phyloP scores from a whole-genome alignment of 306 rosid genomes.

The Prunus salicina region DNA sequence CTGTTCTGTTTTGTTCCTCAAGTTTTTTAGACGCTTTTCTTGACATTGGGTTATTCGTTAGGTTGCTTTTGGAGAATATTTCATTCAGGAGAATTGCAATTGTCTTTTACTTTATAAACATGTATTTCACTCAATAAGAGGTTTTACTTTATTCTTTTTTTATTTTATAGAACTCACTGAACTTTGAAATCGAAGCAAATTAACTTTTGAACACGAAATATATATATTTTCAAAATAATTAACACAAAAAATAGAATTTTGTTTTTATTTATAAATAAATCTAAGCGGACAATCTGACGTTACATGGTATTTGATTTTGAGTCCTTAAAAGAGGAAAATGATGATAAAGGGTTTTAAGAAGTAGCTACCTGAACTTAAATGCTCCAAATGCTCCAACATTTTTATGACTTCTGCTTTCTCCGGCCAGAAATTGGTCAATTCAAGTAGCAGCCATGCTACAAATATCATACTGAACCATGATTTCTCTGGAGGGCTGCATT shows the following conservation, averaged over 20 bases:
- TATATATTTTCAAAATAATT: too few relatives aligned
- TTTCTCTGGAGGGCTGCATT: conserved; percentile 70
- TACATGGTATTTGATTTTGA: not conserved
- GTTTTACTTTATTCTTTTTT: too few relatives aligned
- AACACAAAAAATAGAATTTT: too few relatives aligned
- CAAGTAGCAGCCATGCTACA: conserved; percentile 33
- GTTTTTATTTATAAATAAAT: not conserved
- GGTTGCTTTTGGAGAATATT: not conserved
- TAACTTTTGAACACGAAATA: too few relatives aligned
- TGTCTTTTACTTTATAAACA: not conserved
- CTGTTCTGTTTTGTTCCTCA: not conserved
- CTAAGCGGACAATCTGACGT: not conserved
- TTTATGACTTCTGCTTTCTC: conserved; percentile 13
- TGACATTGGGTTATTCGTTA: not conserved
- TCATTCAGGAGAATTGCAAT: not conserved
- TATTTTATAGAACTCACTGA: too few relatives aligned
- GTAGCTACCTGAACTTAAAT: not conserved
- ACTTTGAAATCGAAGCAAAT: too few relatives aligned
- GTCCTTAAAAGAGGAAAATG: not conserved
- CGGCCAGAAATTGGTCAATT: conserved; percentile 32
- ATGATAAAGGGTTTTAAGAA: not conserved
- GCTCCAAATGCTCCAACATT: not conserved
- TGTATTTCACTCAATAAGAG: not conserved
- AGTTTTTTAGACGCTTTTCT: not conserved
- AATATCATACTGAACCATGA: conserved; percentile 75